Base-by-base conservation (phyloP, 2,329 filamentous ascomycete species). In the Cadophora luteo-olivacea region DNA sequence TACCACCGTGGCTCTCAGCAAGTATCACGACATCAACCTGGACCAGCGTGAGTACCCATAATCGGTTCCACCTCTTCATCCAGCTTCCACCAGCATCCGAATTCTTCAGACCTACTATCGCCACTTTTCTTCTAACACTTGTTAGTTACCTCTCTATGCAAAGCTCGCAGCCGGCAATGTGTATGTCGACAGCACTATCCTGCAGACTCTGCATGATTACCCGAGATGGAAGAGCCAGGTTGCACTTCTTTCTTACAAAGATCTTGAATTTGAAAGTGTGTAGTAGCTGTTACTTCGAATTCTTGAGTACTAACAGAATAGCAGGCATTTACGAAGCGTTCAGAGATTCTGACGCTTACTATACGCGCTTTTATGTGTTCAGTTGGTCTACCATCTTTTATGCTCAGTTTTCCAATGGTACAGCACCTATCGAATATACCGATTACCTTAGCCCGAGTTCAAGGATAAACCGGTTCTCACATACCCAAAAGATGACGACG, bases 401-500 rank as follows among this genome's bases (percentile, higher is more conserved):
- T 25, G 33, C 64, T 0, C 49, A 57, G 33, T 48, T 32, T 19
- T n/a, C 38, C 48, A 48, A 38, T 12, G 78, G 80, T 51, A 80
- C 78, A 69, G 74, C 82, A 0, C 80, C 80, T 0, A 78, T 75
- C 4, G 79, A 81, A 12, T 87, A 79, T 64, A 71, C 77, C 0
- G 63, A 85, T 68, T 82, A 80, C 65, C 75, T 84, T 2, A 78
- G 8, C 84, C 85, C 0, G 81, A 84, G 67, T 85, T 82, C 77
- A 87, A 87, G 76, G 77, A 83, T 68, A 86, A 84, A 75, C 77
- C 87, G 4, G 82, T 83, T 2, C 74, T 87, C 12, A 86, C 85
- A 0, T 87, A 87, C 66, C 86, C 86, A 11, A 86, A 87, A 68
- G 86, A 87, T 51, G 86, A 88, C 52, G 86, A 88, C 65, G 85